Conservation (phyloP, 371 early-diverging fungal species). For the Mucor lusitanicus region DNA sequence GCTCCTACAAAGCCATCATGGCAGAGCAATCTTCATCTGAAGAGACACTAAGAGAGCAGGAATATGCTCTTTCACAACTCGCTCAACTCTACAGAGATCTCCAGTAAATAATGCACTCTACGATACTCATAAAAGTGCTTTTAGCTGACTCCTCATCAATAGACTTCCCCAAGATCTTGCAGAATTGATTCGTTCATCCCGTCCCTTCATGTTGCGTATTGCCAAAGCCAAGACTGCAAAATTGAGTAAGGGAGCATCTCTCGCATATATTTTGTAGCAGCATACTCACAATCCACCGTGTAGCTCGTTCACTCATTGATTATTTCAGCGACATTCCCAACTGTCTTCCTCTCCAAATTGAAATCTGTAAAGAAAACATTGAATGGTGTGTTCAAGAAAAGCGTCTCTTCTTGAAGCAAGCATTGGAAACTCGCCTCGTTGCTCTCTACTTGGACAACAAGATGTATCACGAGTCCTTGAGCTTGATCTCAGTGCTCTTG, state of each 20-base stretch:
- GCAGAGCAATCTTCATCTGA: conserved; percentile 37
- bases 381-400: conserved; percentile 92
- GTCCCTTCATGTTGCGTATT: conserved; percentile 76
- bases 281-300: background rate
- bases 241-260: conserved; percentile 63
- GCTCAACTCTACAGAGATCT: conserved; percentile 67
- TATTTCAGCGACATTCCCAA: conserved; percentile 87
- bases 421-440: conserved; percentile 90
- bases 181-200: conserved; percentile 78
- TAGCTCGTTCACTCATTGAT: conserved; percentile 88
- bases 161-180: conserved; percentile 83
- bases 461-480: conserved; percentile 91
- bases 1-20: conserved; percentile 56
- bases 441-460: conserved; percentile 93
- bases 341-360: conserved; percentile 86
- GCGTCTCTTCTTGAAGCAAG: conserved; percentile 91
- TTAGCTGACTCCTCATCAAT: background rate
- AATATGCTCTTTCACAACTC: conserved; percentile 60
- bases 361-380: conserved; percentile 91
- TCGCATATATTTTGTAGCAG: background rate
- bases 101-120: conserved; percentile 36
- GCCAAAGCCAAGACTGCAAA: conserved; percentile 97
- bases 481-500: conserved; percentile 81
- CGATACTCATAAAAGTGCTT: background rate
- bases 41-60: conserved; percentile 53